Conservation (phyloP, 2,329 filamentous ascomycete species). For the Xylogone sp. region DNA sequence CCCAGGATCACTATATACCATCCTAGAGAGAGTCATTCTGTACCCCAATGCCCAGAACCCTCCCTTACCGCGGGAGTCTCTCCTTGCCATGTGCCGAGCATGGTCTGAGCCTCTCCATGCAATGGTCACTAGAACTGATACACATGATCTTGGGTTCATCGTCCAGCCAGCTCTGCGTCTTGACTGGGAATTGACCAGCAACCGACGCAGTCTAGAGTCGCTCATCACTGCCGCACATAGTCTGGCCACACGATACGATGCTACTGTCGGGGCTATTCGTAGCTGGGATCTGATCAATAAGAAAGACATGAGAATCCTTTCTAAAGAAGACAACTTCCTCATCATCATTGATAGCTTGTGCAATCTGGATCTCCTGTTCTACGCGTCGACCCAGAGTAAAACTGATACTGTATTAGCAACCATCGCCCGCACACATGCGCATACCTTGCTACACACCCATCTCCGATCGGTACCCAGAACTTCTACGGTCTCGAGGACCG, state of each 20-base stretch:
- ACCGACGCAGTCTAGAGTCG: slow-evolving; percentile 11
- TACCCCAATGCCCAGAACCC: not conserved
- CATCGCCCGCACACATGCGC: slow-evolving; percentile 37
- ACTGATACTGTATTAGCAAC: no score
- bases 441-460: slow-evolving; percentile 36
- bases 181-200: slow-evolving; percentile 16
- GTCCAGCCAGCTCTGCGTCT: slow-evolving; percentile 37
- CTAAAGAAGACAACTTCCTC: slow-evolving; percentile 19
- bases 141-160: slow-evolving; percentile 44
- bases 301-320: slow-evolving; percentile 10
- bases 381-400: no score
- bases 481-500: slow-evolving; percentile 32
- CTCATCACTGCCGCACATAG: slow-evolving; percentile 24
- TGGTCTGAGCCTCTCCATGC: slow-evolving; percentile 11
- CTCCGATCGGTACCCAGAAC: no score
- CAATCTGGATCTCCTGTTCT: slow-evolving; percentile 31
- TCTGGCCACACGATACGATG: slow-evolving; percentile 10
- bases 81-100: slow-evolving; percentile 7
- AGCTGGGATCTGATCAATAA: slow-evolving; percentile 34
- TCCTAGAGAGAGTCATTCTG: slow-evolving; percentile 4
- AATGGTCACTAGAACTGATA: slow-evolving; percentile 28
- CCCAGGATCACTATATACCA: slow-evolving; percentile 1
- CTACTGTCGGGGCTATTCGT: slow-evolving; percentile 17
- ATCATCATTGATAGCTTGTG: slow-evolving; percentile 31
- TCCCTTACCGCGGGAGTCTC: slow-evolving; percentile 3